A percentile compares a stretch with the other conserved stretches of the same genome.
These are phyloP conservation scores for Colletotrichum phormii DNA, from an alignment of 2,329 filamentous ascomycete species.

Conservation along the genomic window DNA sequence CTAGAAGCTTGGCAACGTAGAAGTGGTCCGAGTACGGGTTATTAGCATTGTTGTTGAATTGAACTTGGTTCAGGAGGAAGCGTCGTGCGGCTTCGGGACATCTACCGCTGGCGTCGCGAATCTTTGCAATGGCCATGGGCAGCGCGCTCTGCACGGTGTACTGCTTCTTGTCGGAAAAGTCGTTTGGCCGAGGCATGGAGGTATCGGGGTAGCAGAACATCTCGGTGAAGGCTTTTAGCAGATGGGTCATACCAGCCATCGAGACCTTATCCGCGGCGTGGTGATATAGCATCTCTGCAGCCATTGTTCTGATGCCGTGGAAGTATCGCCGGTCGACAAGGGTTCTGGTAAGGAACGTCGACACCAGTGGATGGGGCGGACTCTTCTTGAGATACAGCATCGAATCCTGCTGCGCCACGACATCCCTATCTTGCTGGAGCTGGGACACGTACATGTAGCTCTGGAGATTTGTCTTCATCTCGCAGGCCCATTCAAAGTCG, in stretches of 20 bases:
- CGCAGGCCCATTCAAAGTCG: constrained; percentile 97
- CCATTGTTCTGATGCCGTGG: constrained; percentile 89
- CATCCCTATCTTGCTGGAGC: constrained; percentile 94
- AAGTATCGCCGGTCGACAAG: constrained; percentile 94
- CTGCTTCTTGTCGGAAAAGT: constrained; percentile 87
- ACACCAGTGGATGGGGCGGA: constrained; percentile 82
- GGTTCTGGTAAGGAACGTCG: constrained; percentile 89
- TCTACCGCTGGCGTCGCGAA: constrained; percentile 80
- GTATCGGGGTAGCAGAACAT: constrained; percentile 87
- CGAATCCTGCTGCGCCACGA: constrained; percentile 85
- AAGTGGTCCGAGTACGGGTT: constrained; percentile 91
- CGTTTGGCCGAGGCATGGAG: constrained; percentile 85
- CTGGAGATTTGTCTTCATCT: constrained; percentile 83
- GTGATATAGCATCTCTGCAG: constrained; percentile 80
- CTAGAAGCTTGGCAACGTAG: constrained; percentile 86
- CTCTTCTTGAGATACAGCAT: constrained; percentile 78
- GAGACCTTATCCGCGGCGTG: constrained; percentile 78
- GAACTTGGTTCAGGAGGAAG: constrained; percentile 89
- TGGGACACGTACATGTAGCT: constrained; percentile 99
- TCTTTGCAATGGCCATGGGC: constrained; percentile 80
- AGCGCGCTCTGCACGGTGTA: constrained; percentile 90
- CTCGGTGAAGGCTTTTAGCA: constrained; percentile 87
- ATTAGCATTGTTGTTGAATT: constrained; percentile 93
- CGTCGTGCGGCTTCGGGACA: constrained; percentile 83
- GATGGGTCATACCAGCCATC: constrained; percentile 84